A percentile compares a stretch with the other conserved stretches of the same genome.
These are phyloP conservation scores for Musa itinerans DNA, from an alignment of 176 grass and related monocot species.

Conservation along the genomic window DNA sequence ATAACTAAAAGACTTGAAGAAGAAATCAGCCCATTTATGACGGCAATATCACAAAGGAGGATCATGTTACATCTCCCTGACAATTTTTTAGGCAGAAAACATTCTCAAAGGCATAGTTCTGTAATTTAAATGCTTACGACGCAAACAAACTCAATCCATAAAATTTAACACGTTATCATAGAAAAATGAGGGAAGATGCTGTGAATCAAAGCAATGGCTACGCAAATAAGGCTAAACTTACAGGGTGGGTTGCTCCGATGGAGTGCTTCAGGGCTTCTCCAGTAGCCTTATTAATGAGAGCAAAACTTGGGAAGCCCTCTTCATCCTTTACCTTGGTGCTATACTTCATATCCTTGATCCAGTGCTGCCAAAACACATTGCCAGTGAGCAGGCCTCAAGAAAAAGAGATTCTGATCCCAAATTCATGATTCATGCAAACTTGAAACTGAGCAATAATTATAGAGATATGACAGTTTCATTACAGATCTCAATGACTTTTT, in stretches of 20 bases:
- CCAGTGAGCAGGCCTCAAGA: background rate
- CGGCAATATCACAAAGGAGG: too few species aligned
- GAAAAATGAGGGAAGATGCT: background rate
- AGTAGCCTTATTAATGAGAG: conserved; percentile 71
- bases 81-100: too few species aligned
- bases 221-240: background rate
- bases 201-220: background rate
- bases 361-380: conserved; percentile 35
- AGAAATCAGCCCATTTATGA: too few species aligned
- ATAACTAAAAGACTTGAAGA: too few species aligned
- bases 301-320: conserved; percentile 52
- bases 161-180: background rate
- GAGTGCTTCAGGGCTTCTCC: conserved; percentile 82
- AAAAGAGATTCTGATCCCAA: background rate
- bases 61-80: too few species aligned
- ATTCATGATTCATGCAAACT: too few species aligned
- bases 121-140: too few species aligned
- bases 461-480: too few species aligned
- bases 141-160: background rate
- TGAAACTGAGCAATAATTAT: too few species aligned
- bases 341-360: conserved; percentile 66
- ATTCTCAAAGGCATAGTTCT: too few species aligned
- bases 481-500: too few species aligned
- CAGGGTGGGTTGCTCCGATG: conserved; percentile 65
- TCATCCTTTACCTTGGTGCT: conserved; percentile 64